phyloP scores from a whole-genome alignment of 2,329 filamentous ascomycete genomes.

The Penicillium sp. region DNA sequence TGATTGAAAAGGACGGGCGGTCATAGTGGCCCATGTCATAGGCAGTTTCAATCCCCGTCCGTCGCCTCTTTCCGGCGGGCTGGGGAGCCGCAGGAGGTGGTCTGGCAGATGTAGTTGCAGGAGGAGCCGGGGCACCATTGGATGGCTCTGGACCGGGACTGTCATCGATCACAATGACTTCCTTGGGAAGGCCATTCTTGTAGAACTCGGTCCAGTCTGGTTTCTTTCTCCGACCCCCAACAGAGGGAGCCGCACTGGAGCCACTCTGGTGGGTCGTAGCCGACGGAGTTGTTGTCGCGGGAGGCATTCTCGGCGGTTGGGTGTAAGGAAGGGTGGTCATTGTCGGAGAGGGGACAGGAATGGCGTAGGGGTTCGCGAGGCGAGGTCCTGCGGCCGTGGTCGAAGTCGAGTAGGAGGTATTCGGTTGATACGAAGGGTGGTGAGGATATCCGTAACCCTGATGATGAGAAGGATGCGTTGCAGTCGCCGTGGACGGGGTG shows the following conservation, averaged over 20 bases:
- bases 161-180: slow-evolving; percentile 78
- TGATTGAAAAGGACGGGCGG: slow-evolving; percentile 67
- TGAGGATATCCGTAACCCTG: slow-evolving; percentile 62
- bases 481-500: slow-evolving; percentile 74
- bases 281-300: slow-evolving; percentile 37
- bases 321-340: slow-evolving; percentile 34
- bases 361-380: slow-evolving; percentile 45
- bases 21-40: slow-evolving; percentile 74
- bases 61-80: slow-evolving; percentile 67
- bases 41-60: slow-evolving; percentile 58
- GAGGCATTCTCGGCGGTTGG: slow-evolving; percentile 37
- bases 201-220: slow-evolving; percentile 81
- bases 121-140: slow-evolving; percentile 23
- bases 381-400: slow-evolving; percentile 41
- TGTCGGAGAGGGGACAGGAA: slow-evolving; percentile 37
- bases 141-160: slow-evolving; percentile 53
- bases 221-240: slow-evolving; percentile 48
- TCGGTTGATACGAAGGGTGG: slow-evolving; percentile 54
- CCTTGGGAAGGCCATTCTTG: slow-evolving; percentile 76
- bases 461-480: slow-evolving; percentile 68
- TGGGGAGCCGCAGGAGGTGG: slow-evolving; percentile 34
- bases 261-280: slow-evolving; percentile 40
- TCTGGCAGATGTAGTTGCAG: slow-evolving; percentile 23
- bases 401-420: slow-evolving; percentile 52
- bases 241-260: slow-evolving; percentile 40